Percentiles rank a stretch among this genome's conserved stretches.
Conservation (phyloP, 768 basidiomycete species). For the Suillus tomentosus region DNA sequence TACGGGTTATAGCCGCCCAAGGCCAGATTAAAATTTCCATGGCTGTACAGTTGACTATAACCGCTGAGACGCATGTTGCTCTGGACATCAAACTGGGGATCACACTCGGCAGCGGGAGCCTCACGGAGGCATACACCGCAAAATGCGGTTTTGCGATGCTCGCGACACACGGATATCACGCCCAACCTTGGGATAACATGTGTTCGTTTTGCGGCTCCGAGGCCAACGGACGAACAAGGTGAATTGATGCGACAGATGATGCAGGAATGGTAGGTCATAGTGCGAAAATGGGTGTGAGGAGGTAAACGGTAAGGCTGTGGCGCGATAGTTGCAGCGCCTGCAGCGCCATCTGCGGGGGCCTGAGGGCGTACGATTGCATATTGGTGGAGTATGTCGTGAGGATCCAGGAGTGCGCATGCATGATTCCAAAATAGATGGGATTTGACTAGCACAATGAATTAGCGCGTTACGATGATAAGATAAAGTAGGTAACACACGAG, state of each 20-base stretch:
- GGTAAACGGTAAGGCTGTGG: conserved; percentile 42
- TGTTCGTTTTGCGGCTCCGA: conserved; percentile 51
- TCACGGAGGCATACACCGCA: conserved; percentile 75
- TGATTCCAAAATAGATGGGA: conserved; percentile 72
- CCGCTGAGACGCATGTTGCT: conserved; percentile 33
- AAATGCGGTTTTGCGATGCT: conserved; percentile 63
- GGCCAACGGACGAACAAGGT: conserved; percentile 51
- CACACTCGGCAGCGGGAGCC: conserved; percentile 46
- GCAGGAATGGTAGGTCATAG: conserved; percentile 57
- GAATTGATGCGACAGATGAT: conserved; percentile 70
- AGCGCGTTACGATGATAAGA: conserved; percentile 11
- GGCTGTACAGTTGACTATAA: conserved; percentile 34
- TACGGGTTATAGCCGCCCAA: conserved; percentile 30
- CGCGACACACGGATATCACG: conserved; percentile 55
- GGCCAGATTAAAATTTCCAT: conserved; percentile 22
- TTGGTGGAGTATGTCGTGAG: conserved; percentile 53
- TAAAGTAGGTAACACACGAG: conserved; percentile 47
- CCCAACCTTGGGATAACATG: conserved; percentile 46
- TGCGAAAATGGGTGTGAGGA: conserved; percentile 63
- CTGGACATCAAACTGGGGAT: conserved; percentile 37
- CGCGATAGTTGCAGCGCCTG: conserved; percentile 36
- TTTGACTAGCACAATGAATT: conserved; percentile 51
- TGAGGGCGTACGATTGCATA: conserved; percentile 48
- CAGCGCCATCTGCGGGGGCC: conserved; percentile 29
- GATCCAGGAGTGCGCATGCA: conserved; percentile 62